These are phyloP conservation scores for Wallacemonas sp. DNA, from an alignment of 208 protist species.

Conservation along the genomic window DNA sequence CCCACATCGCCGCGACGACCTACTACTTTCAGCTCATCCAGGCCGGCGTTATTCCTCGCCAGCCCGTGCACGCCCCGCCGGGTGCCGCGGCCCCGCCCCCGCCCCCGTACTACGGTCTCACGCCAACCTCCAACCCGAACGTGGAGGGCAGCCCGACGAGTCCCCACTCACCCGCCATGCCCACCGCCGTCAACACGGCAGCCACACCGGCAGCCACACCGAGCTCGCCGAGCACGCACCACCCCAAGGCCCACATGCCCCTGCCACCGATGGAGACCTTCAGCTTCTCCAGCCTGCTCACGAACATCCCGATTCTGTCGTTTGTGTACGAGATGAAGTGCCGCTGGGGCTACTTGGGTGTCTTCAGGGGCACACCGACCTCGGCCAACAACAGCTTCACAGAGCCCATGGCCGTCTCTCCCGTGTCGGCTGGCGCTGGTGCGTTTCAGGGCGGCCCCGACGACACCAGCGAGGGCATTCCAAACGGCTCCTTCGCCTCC, in stretches of 20 bases:
- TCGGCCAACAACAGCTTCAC: slow-evolving; percentile 19
- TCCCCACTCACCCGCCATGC: neutral
- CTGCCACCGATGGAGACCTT: slow-evolving; percentile 85
- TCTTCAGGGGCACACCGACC: slow-evolving; percentile 46
- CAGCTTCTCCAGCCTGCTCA: slow-evolving; percentile 84
- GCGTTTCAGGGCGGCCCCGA: slow-evolving; percentile 29
- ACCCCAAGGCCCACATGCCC: neutral
- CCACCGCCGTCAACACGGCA: neutral
- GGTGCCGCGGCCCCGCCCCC: slow-evolving; percentile 10
- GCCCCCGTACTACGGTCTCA: slow-evolving; percentile 18
- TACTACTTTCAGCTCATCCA: slow-evolving; percentile 83
- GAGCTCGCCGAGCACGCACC: neutral
- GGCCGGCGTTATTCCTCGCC: slow-evolving; percentile 59
- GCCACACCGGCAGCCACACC: neutral
- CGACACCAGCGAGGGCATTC: neutral
- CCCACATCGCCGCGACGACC: slow-evolving; percentile 74
- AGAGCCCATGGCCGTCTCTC: slow-evolving; percentile 2
- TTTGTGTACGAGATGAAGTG: slow-evolving; percentile 89
- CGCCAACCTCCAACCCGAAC: neutral
- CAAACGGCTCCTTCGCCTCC: neutral
- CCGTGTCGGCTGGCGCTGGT: slow-evolving; percentile 8
- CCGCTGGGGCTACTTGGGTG: slow-evolving; percentile 66
- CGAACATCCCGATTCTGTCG: slow-evolving; percentile 84
- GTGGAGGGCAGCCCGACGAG: neutral
- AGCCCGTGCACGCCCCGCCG: neutral